A percentile compares a stretch with the other conserved stretches of the same genome.
These are phyloP conservation scores for Pleurotus ostreatus DNA, from an alignment of 768 basidiomycete species.

Conservation along the genomic window DNA sequence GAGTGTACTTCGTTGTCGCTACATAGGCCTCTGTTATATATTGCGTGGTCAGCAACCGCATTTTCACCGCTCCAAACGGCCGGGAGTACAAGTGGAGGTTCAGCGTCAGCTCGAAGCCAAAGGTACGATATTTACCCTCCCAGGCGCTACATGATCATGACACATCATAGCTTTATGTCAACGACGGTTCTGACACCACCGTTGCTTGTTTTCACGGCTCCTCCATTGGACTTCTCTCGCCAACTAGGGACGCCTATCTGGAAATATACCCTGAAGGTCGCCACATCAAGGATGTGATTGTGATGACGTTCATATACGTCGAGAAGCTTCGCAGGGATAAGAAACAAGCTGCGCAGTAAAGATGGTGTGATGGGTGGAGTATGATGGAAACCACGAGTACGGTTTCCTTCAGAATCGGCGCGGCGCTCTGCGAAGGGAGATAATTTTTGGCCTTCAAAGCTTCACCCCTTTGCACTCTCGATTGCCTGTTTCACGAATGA, in stretches of 20 bases:
- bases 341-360: slow-evolving; percentile 10
- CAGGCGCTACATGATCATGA: not conserved
- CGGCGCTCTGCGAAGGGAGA: no score
- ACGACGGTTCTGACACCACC: slow-evolving; percentile 15
- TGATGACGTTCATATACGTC: slow-evolving; percentile 26
- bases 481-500: no score
- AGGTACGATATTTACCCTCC: not conserved
- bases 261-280: slow-evolving; percentile 20
- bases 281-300: slow-evolving; percentile 21
- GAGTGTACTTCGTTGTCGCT: not conserved
- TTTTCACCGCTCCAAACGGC: slow-evolving; percentile 2
- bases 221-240: slow-evolving; percentile 11
- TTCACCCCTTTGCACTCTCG: no score
- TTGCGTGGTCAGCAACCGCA: not conserved
- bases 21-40: not conserved
- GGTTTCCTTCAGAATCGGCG: no score
- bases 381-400: no score
- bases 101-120: not conserved
- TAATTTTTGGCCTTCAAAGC: no score
- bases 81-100: slow-evolving; percentile 7
- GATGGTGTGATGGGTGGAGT: not conserved
- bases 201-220: slow-evolving; percentile 17
- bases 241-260: slow-evolving; percentile 12
- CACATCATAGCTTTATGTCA: slow-evolving; percentile 13
- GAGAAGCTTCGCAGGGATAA: slow-evolving; percentile 22